Base-by-base conservation (phyloP, 192 early-diverging fungal species). In the Powellomyces hirtus region DNA sequence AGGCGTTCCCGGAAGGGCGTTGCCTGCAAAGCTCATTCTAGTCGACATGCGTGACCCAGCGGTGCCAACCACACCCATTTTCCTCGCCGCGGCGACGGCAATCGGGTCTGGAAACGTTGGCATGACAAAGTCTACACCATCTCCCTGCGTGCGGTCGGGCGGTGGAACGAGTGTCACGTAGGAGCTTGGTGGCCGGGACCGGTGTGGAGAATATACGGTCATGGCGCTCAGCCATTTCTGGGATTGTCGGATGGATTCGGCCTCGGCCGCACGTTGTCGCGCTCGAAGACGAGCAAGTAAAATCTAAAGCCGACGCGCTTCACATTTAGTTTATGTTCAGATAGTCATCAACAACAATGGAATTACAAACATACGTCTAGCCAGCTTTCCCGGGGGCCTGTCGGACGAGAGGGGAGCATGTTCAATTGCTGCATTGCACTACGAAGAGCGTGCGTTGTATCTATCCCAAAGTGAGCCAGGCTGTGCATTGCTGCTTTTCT, bases 401-500 rank as follows among this genome's bases (percentile, higher is more conserved):
- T 42, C 4, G 31, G 38, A 24, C 20, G 27, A 3, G 49, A 26
- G 10, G 76, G 70, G 18, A 81, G 30, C 72, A 81, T 72, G 16
- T 59, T 61, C 24, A 81, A 33, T 45, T 59, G 33, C 11, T 80
- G 40, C 79, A 81, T 72, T 10, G 59, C 59, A 20, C 38, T 62
- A 0, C 71, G 68, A 31, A 81, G 49, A 8, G 79, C 44, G 14
- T 71, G 37, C 10, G 46, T 68, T 18, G 73, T 66, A 49, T 77
- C 55, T 14, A 81, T 75, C 11, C 76, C 79, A 22, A 75, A 74
- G 8, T 59, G 37, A 18, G 59, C 68, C 34, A 81, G 63, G 27
- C 73, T 50, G 18, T 59, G 64, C 61, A 67, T 75, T 18, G 71
- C 79, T 13, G 75, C 69, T 31, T 59, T 59, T 44, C 74, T 80